These are phyloP conservation scores for Phaseolus coccineus DNA, from an alignment of 331 rosid genomes.

Conservation along the genomic window DNA sequence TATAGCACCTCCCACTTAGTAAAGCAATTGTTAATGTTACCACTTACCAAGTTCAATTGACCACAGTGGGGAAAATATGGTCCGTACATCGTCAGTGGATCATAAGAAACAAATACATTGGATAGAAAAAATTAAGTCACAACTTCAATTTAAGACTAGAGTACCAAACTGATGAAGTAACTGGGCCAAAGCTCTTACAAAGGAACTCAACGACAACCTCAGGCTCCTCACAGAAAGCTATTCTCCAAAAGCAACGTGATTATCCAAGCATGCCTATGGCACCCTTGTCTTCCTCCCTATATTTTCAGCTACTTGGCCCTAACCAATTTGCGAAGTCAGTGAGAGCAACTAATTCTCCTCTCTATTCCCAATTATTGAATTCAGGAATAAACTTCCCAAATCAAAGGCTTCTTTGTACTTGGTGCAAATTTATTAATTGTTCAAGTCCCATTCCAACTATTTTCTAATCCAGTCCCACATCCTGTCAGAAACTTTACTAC, in stretches of 20 bases:
- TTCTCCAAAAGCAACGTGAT: background rate
- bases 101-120: conserved; percentile 11
- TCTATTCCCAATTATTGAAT: background rate
- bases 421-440: background rate
- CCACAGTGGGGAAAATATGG: background rate
- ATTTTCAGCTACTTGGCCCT: background rate
- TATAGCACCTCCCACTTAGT: background rate
- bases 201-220: background rate
- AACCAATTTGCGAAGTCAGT: background rate
- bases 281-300: background rate
- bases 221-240: background rate
- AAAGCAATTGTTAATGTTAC: background rate
- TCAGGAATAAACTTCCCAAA: background rate
- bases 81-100: conserved; percentile 3
- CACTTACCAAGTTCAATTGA: conserved; percentile 24
- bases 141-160: conserved; percentile 17
- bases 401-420: background rate
- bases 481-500: background rate
- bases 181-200: background rate
- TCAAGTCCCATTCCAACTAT: conserved; percentile 3
- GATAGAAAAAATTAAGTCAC: background rate
- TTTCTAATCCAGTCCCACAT: background rate
- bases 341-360: background rate
- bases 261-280: background rate
- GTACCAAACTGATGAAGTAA: conserved; percentile 11